Base-by-base conservation (phyloP, 352 stramenopile species). In the Globisporangium megalacanthum region DNA sequence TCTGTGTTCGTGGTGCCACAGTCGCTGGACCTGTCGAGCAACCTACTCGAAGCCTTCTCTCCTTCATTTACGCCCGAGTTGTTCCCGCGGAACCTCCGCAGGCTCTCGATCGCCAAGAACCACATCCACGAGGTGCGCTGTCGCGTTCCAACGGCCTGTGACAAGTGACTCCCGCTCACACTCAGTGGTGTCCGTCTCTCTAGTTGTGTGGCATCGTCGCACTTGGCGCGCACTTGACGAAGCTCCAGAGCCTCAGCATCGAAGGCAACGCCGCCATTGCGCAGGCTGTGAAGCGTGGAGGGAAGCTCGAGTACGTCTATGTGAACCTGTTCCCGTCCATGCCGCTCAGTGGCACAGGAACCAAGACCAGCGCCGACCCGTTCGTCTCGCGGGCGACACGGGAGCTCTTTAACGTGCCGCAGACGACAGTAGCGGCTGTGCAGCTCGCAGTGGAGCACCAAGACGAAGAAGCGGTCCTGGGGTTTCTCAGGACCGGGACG, bases 1-100 rank as follows among this genome's bases (percentile, higher is more conserved):
- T 4, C 5, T 25, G 14, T n/a, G 2, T 20, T 49, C n/a, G 22
- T 22, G n/a, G 6, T 14, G 9, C n/a, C 15, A 19, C 61, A 89
- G 79, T 72, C 68, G 10, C 53, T 89, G 7, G 77, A 88, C 53
- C 58, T 89, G 22, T 87, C 77, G 9, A 76, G 76, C 59, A 89
- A 89, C 47, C 58, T 75, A 42, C 67, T 89, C 3, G 60, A 67
- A 22, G 56, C 66, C 0, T 76, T 83, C 31, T 59, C 69, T 14
- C 60, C 73, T 0, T 64, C 60, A 0, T 22, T 54, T 3, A 67
- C 64, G 7, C 25, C 50, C 8, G 61, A 53, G 1, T 37, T 80
- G 13, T 84, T 89, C 20, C 77, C 77, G 14, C 42, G 56, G 0
- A 66, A 33, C 13, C 61, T 89, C 31, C 72, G 67, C 10, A 68